These are phyloP conservation scores for Neurospora sp. DNA, from an alignment of 495 filamentous ascomycete genomes.

Conservation along the genomic window DNA sequence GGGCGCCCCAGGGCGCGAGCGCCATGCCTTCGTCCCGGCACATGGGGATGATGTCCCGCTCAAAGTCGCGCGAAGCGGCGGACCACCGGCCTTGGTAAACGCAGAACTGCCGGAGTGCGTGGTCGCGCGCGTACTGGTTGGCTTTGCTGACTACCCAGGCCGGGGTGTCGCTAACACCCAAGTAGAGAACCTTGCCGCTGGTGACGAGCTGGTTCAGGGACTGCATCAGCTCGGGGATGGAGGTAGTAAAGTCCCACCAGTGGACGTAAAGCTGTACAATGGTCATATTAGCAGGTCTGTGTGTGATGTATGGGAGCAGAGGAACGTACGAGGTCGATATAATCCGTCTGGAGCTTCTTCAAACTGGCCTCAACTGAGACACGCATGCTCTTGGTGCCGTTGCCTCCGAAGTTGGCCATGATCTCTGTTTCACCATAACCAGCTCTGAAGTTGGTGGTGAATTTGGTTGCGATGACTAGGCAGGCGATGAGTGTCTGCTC, in stretches of 20 bases:
- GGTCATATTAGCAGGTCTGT: not conserved
- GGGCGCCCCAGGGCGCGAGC: conserved; percentile 51
- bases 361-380: conserved; percentile 44
- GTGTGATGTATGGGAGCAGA: not conserved
- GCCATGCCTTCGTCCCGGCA: conserved; percentile 57
- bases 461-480: conserved; percentile 63
- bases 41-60: conserved; percentile 66
- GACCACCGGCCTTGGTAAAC: conserved; percentile 61
- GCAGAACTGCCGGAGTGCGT: conserved; percentile 53
- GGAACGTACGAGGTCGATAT: conserved; percentile 47
- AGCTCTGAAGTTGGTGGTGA: conserved; percentile 37
- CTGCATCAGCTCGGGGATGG: conserved; percentile 63
- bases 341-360: conserved; percentile 52
- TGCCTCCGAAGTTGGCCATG: conserved; percentile 50
- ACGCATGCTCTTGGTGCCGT: conserved; percentile 48
- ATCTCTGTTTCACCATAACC: conserved; percentile 32
- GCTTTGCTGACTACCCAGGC: conserved; percentile 63
- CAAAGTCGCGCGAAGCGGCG: conserved; percentile 52
- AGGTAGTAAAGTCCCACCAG: conserved; percentile 54
- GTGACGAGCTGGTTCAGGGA: conserved; percentile 49
- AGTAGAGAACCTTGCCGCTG: conserved; percentile 58
- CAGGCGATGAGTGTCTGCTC: not conserved
- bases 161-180: conserved; percentile 58
- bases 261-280: conserved; percentile 41
- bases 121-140: conserved; percentile 56